Conservation (phyloP, 257 asterid species). For the Solanum ossicruentum region DNA sequence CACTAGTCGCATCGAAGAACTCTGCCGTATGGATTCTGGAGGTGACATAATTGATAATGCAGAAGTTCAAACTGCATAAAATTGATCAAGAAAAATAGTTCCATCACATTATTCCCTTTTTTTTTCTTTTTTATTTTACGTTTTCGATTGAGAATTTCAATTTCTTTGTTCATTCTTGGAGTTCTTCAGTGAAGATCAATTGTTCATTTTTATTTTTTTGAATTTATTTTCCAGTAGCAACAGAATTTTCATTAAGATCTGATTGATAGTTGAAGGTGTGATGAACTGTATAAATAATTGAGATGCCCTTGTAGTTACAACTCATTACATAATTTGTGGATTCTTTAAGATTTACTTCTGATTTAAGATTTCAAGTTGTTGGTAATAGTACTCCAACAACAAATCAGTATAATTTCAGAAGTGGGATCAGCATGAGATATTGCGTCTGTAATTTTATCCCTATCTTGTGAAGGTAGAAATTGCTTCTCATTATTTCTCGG, state of each 20-base stretch:
- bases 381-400: background rate
- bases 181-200: background rate
- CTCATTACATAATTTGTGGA: background rate
- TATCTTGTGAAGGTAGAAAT: background rate
- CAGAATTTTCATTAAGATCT: background rate
- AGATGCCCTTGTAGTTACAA: background rate
- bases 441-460: background rate
- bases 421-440: background rate
- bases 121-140: too few relatives aligned
- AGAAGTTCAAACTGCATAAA: background rate
- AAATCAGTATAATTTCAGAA: background rate
- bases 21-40: conserved; percentile 8
- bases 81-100: background rate
- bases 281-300: background rate
- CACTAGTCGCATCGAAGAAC: conserved; percentile 19
- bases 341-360: background rate
- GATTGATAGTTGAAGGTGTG: background rate
- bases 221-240: background rate
- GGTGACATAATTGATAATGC: conserved; percentile 8
- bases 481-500: too few relatives aligned
- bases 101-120: background rate
- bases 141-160: background rate
- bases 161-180: conserved; percentile 2
- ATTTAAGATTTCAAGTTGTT: background rate
- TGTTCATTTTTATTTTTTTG: background rate